phyloP scores from a whole-genome alignment of 345 rosid genomes.

The Eucalyptus rudis region DNA sequence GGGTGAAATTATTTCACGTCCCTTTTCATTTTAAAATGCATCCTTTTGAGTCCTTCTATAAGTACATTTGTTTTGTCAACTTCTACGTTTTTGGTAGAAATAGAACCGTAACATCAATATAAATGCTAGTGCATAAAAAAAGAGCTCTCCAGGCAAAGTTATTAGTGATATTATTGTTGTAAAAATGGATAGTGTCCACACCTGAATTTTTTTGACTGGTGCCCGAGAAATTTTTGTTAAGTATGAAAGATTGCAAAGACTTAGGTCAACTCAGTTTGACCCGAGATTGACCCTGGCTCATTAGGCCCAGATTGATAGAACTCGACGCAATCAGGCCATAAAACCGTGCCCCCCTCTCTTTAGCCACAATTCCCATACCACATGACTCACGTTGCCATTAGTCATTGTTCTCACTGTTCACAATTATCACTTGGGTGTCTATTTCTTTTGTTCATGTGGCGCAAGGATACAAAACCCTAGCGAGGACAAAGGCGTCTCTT shows the following conservation, averaged over 20 bases:
- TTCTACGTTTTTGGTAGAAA: background rate
- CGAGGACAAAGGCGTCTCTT: background rate
- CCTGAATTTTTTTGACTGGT: rapidly evolving
- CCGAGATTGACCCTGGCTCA: background rate
- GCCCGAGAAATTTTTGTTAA: rapidly evolving
- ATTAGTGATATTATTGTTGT: rapidly evolving
- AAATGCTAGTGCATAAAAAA: background rate
- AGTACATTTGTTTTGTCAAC: background rate
- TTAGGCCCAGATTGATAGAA: background rate
- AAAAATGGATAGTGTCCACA: background rate
- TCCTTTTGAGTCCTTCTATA: background rate
- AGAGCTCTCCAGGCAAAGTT: background rate
- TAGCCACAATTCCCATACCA: background rate
- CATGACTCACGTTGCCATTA: background rate
- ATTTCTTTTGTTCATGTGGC: background rate
- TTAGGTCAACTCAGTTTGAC: background rate
- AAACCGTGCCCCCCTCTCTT: background rate
- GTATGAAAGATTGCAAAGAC: background rate
- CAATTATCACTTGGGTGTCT: background rate
- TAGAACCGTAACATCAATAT: background rate
- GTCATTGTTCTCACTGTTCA: background rate
- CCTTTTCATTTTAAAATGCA: background rate
- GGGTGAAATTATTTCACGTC: background rate
- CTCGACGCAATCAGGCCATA: background rate
- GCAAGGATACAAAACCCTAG: background rate